phyloP scores from a whole-genome alignment of 2,329 filamentous ascomycete genomes.

The Fusarium sp. region DNA sequence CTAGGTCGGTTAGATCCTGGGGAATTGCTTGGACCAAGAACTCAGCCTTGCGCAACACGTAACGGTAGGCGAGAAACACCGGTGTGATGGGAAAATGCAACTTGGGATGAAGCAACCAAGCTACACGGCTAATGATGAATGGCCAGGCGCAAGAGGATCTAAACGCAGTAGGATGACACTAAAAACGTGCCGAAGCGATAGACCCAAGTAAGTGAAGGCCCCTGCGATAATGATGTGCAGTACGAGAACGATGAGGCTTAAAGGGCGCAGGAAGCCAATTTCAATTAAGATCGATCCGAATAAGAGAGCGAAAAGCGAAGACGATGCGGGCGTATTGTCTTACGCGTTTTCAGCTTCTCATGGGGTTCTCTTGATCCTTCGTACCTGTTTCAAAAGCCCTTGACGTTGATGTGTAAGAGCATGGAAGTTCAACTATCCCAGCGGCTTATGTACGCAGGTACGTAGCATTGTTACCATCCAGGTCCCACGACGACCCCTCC shows the following conservation, averaged over 20 bases:
- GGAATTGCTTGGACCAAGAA: slow-evolving; percentile 15
- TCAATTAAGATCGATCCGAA: slow-evolving; percentile 32
- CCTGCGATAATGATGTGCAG: not conserved
- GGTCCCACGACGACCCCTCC: slow-evolving; percentile 17
- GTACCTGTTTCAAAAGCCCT: not conserved
- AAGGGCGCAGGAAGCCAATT: slow-evolving; percentile 8
- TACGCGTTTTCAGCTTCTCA: slow-evolving; percentile 25
- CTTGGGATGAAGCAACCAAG: slow-evolving; percentile 11
- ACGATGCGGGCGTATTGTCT: slow-evolving; percentile 1
- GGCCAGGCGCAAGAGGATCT: slow-evolving; percentile 3
- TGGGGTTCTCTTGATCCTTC: not conserved
- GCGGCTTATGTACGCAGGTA: slow-evolving; percentile 8
- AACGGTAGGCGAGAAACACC: slow-evolving; percentile 9
- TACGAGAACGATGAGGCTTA: slow-evolving; percentile 32
- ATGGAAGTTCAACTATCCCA: not conserved
- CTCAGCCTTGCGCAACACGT: not conserved
- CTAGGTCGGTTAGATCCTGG: slow-evolving; percentile 22
- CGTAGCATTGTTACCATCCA: slow-evolving; percentile 14
- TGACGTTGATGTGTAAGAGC: not conserved
- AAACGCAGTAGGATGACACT: slow-evolving; percentile 13
- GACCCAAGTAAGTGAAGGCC: slow-evolving; percentile 13
- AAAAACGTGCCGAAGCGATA: slow-evolving; percentile 28
- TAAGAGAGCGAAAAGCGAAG: slow-evolving; percentile 32
- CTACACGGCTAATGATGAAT: slow-evolving; percentile 9
- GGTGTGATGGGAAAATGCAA: slow-evolving; percentile 22